Evolutionary conservation across 2,329 filamentous ascomycete species (phyloP).

Genomic region (Fusarium domesticum): DNA sequence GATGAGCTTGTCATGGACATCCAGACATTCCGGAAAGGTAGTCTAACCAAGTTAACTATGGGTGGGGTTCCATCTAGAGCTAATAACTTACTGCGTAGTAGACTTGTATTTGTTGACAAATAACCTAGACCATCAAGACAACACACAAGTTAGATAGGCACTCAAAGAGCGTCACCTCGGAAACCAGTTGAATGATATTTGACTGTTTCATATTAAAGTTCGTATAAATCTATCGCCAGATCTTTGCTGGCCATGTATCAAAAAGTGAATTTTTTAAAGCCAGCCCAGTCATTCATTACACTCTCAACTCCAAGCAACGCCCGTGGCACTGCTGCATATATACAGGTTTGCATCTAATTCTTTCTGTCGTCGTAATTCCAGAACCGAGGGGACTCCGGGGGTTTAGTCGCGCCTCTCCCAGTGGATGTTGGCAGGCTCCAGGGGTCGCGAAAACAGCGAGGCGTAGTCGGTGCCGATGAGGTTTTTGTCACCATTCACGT

Average conservation of each 20-base stretch:
- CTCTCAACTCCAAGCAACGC: conserved; percentile 27
- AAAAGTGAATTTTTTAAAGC: conserved; percentile 24
- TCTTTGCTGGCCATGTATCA: conserved; percentile 19
- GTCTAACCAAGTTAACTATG: neutral
- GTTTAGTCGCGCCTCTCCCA: conserved; percentile 66
- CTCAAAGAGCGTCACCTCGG: too few species aligned
- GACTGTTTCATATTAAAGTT: conserved; percentile 26
- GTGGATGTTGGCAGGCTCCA: conserved; percentile 67
- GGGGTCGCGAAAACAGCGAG: conserved; percentile 70
- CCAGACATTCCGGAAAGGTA: neutral
- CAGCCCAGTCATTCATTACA: conserved; percentile 26
- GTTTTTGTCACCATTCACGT: conserved; percentile 65
- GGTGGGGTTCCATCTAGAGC: neutral
- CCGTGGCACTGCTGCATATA: conserved; percentile 27
- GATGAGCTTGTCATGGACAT: neutral
- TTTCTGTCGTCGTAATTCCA: neutral
- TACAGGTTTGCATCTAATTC: conserved; percentile 19
- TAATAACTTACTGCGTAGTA: too few species aligned
- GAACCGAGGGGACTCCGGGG: neutral
- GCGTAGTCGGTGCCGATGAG: conserved; percentile 68
- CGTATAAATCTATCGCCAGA: conserved; percentile 24
- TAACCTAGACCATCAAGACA: too few species aligned
- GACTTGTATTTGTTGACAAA: too few species aligned
- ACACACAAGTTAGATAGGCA: too few species aligned
- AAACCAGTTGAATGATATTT: conserved; percentile 4